These are phyloP conservation scores for Daedaleopsis nitida DNA, from an alignment of 768 basidiomycete species.

Conservation along the genomic window DNA sequence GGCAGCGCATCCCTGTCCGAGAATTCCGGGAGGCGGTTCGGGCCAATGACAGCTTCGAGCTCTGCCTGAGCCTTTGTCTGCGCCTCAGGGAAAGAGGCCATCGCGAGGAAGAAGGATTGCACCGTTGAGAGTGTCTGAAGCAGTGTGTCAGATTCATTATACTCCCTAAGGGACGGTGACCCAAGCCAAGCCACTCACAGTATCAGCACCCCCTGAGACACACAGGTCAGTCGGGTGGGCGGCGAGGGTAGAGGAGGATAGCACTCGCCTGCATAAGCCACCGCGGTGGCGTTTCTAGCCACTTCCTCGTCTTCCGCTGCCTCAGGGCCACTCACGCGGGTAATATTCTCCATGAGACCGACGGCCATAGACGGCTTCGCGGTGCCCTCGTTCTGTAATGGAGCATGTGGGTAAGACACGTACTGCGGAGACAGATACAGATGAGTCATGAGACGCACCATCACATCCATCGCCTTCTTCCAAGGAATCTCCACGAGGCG, in stretches of 20 bases:
- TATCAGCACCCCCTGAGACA: constrained; percentile 7
- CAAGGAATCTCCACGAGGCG: constrained; percentile 13
- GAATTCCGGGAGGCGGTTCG: constrained; percentile 26
- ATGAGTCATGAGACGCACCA: neutral
- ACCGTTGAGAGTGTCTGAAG: constrained; percentile 26
- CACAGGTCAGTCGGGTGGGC: neutral
- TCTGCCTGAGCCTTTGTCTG: constrained; percentile 32
- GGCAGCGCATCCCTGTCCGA: constrained; percentile 24
- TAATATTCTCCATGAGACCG: neutral
- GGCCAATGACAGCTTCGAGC: constrained; percentile 30
- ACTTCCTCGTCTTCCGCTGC: constrained; percentile 3
- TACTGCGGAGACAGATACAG: neutral
- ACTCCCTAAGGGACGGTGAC: neutral
- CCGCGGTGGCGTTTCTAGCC: constrained; percentile 3
- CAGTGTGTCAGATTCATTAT: too few relatives aligned
- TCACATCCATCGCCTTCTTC: constrained; percentile 4
- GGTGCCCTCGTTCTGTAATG: neutral
- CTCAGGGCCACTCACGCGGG: neutral
- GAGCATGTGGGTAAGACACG: neutral
- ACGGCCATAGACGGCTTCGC: constrained; percentile 2
- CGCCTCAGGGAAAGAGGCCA: constrained; percentile 29
- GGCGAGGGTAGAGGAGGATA: neutral
- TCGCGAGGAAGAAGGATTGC: constrained; percentile 31
- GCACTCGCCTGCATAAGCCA: constrained; percentile 6
- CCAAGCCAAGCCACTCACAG: neutral